Evolutionary conservation across 164 flowering plant genomes (phyloP), one percentile per base, ranked within the genome.

Genomic region (Kalanchoe fedtschenkoi): DNA sequence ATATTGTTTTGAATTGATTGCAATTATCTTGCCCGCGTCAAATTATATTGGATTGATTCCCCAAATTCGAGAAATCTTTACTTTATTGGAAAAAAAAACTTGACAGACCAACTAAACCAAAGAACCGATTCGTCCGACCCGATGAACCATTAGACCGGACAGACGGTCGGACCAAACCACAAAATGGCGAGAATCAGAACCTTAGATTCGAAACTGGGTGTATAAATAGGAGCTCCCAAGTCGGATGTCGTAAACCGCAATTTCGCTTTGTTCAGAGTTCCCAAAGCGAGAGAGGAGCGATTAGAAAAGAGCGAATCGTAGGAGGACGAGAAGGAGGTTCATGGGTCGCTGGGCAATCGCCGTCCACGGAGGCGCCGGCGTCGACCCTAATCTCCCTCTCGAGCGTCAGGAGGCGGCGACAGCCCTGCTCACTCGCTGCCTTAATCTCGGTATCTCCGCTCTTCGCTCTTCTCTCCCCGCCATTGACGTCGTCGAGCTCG

Each of bases 351-450:
- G 97, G 97, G 99, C 99, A 3, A 90, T 90, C 22, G 96, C 89
- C 10, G 89, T 93, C 67, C 99, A 93, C 68, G 99, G 99, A 7
- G 99, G 99, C 56, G 97, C 99, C 32, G 99, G 97, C 13, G 86
- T 90, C 5, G 96, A 88, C 72, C 99, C 97, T 1, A 88, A 85
- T 65, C 96, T 90, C 33, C 95, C 99, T 2, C 28, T 14, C 2
- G 67, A 88, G 28, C 84, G 91, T 41, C 99, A 87, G 39, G 91
- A 87, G 60, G 79, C 78, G 29, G 96, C 96, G 68, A 87, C 87
- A 68, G 69, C 67, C 54, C 85, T 87, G 70, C 95, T 93, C 62
- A 65, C 84, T 60, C 87, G 87, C 51, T 85, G 91, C 80, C 95
- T 93, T 30, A 66, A 83, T 61, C 72, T 90, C 17, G 99, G 96